A percentile compares a stretch with the other conserved stretches of the same genome.
phyloP scores from a whole-genome alignment of 441 rosid genomes.

The Pelargonium citronellum region DNA sequence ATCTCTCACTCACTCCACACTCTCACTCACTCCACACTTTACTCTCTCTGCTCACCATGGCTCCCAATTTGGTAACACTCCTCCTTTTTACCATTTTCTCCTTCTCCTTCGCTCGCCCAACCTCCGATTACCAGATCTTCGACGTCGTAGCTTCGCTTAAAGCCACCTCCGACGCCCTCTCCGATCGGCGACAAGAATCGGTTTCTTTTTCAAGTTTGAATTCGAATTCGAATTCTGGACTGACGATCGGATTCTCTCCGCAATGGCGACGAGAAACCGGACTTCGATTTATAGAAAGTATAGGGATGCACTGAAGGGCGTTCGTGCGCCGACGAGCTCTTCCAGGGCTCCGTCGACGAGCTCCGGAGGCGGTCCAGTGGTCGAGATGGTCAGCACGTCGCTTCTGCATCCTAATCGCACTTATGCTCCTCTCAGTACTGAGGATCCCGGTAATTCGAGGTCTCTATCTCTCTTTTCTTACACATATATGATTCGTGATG shows the following conservation, averaged over 20 bases:
- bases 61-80: neutral
- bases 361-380: slow-evolving; percentile 58
- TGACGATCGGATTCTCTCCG: neutral
- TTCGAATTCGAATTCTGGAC: neutral
- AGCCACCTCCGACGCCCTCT: slow-evolving; percentile 7
- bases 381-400: slow-evolving; percentile 81
- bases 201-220: slow-evolving; percentile 11
- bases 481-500: neutral
- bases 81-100: neutral
- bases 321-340: slow-evolving; percentile 49
- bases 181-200: neutral
- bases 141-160: slow-evolving; percentile 16
- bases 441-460: slow-evolving; percentile 84
- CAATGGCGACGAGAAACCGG: slow-evolving; percentile 80
- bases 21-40: no score
- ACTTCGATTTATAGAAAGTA: slow-evolving; percentile 63
- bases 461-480: slow-evolving; percentile 17
- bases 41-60: neutral
- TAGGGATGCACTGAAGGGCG: slow-evolving; percentile 84
- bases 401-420: slow-evolving; percentile 57
- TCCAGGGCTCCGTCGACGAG: slow-evolving; percentile 29
- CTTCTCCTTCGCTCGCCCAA: slow-evolving; percentile 6
- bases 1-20: no score
- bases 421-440: slow-evolving; percentile 77
- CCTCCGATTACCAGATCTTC: slow-evolving; percentile 12